Evolutionary conservation across 331 rosid genomes (phyloP).

Genomic region (Acacia pycnantha): DNA sequence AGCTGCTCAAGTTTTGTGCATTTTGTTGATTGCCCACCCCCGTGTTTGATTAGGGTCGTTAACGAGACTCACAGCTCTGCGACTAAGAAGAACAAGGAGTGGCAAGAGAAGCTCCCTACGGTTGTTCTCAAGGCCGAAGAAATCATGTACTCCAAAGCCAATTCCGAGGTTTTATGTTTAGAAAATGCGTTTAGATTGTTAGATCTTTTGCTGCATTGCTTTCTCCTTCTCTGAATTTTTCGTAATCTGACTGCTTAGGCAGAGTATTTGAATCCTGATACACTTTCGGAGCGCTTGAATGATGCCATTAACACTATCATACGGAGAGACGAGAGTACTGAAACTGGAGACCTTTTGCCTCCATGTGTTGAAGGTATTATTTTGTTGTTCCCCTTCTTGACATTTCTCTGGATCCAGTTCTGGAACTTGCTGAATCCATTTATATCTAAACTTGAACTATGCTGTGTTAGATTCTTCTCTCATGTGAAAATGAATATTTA

Average conservation of each 20-base stretch:
- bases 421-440: slow-evolving; percentile 12
- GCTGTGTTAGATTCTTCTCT: slow-evolving; percentile 13
- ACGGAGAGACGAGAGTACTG: slow-evolving; percentile 81
- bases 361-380: slow-evolving; percentile 96
- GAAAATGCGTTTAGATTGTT: slow-evolving; percentile 17
- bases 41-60: slow-evolving; percentile 93
- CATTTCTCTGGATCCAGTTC: slow-evolving; percentile 35
- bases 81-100: slow-evolving; percentile 89
- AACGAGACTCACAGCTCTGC: slow-evolving; percentile 63
- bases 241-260: slow-evolving; percentile 57
- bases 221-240: slow-evolving; percentile 32
- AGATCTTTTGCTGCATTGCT: slow-evolving; percentile 35
- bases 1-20: slow-evolving; percentile 25
- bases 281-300: slow-evolving; percentile 90
- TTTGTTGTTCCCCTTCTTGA: slow-evolving; percentile 7
- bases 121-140: slow-evolving; percentile 96
- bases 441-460: slow-evolving; percentile 33
- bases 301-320: slow-evolving; percentile 97
- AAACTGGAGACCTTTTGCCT: slow-evolving; percentile 88
- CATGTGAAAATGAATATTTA: neutral
- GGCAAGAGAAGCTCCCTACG: slow-evolving; percentile 85
- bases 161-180: slow-evolving; percentile 73
- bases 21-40: slow-evolving; percentile 59
- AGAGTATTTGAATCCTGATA: slow-evolving; percentile 75
- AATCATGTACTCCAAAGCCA: slow-evolving; percentile 98